phyloP scores from a whole-genome alignment of 2,329 filamentous ascomycete species.

The Raffaelea arxii region DNA sequence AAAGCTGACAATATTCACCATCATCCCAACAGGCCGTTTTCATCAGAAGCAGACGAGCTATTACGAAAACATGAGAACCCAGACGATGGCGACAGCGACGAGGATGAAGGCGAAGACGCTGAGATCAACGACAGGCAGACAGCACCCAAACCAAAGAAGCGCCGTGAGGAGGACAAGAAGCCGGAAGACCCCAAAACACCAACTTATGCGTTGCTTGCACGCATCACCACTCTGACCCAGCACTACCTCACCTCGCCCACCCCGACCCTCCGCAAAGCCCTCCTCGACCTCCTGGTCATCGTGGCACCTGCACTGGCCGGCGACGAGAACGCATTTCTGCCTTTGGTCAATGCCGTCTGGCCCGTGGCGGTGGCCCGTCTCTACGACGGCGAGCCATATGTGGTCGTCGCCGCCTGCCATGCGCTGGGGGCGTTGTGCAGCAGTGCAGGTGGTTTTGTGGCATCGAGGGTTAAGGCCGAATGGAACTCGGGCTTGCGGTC shows the following conservation, averaged over 20 bases:
- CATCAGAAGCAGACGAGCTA: constrained; percentile 18
- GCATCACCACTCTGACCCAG: constrained; percentile 75
- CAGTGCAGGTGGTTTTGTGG: constrained; percentile 72
- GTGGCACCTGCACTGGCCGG: constrained; percentile 61
- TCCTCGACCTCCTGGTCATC: constrained; percentile 67
- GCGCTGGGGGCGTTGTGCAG: constrained; percentile 60
- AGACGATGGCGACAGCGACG: constrained; percentile 24
- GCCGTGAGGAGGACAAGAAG: constrained; percentile 19
- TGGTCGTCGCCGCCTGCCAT: constrained; percentile 60
- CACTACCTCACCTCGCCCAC: constrained; percentile 84
- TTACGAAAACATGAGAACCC: constrained; percentile 6
- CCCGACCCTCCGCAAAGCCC: constrained; percentile 63
- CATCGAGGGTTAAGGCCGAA: constrained; percentile 61
- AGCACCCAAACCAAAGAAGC: too few relatives aligned
- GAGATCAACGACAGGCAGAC: too few relatives aligned
- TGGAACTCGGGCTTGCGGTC: constrained; percentile 47
- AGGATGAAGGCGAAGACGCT: constrained; percentile 23
- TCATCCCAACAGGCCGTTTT: constrained; percentile 28
- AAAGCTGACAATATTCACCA: too few relatives aligned
- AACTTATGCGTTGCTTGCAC: constrained; percentile 70
- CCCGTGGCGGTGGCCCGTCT: constrained; percentile 64
- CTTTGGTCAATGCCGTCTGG: constrained; percentile 85
- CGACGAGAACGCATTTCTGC: constrained; percentile 77
- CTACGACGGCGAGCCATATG: constrained; percentile 56
- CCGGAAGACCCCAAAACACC: constrained; percentile 51